Conservation (phyloP, 768 basidiomycete genomes). For the Strobilomyces dryophilus region DNA sequence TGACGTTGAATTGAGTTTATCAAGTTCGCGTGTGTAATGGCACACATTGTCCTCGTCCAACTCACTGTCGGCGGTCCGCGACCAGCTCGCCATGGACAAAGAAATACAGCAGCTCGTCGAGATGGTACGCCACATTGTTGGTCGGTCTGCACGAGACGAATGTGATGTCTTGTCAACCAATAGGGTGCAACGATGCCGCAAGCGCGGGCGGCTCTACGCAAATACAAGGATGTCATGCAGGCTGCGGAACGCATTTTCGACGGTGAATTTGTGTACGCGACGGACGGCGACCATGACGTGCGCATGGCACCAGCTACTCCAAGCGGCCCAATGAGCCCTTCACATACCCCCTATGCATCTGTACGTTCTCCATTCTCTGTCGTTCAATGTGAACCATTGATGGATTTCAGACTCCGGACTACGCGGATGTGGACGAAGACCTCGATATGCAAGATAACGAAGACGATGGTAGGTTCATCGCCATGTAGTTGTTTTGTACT, state of each 20-base stretch:
- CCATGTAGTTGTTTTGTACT: background rate
- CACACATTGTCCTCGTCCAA: slow-evolving; percentile 12
- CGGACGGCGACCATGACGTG: slow-evolving; percentile 46
- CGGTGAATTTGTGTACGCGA: slow-evolving; percentile 77
- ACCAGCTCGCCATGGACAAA: slow-evolving; percentile 40
- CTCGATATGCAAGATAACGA: slow-evolving; percentile 45
- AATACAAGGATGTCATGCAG: slow-evolving; percentile 86
- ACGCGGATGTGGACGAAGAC: slow-evolving; percentile 48
- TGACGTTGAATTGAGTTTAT: slow-evolving; percentile 20
- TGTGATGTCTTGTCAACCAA: background rate
- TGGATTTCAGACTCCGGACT: slow-evolving; percentile 53
- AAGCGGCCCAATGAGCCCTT: slow-evolving; percentile 26
- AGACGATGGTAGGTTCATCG: slow-evolving; percentile 41
- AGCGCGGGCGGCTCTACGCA: slow-evolving; percentile 77
- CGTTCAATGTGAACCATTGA: background rate
- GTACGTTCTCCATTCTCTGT: slow-evolving; percentile 13
- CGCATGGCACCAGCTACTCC: slow-evolving; percentile 37
- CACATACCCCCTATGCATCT: slow-evolving; percentile 20
- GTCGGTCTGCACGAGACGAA: background rate
- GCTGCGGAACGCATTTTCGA: slow-evolving; percentile 85
- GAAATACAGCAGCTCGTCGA: slow-evolving; percentile 61
- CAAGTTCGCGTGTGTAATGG: slow-evolving; percentile 20
- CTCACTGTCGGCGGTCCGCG: background rate
- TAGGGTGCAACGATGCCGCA: slow-evolving; percentile 82
- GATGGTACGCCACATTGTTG: slow-evolving; percentile 38